These are phyloP conservation scores for Macrophomina tecta DNA, from an alignment of 2,329 filamentous ascomycete genomes.

Conservation along the genomic window DNA sequence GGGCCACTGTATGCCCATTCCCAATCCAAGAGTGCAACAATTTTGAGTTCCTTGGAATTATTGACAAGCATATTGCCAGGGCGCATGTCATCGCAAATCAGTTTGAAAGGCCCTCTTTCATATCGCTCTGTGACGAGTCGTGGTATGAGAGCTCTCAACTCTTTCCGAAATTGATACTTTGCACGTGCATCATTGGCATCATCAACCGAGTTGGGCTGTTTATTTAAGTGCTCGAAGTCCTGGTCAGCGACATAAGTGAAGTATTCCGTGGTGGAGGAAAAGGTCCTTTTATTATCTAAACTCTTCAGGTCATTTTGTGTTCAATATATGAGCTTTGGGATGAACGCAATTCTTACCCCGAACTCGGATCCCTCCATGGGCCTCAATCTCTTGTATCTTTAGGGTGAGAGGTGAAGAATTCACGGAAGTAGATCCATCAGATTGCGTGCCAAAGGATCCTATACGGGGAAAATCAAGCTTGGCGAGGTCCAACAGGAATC, in stretches of 20 bases:
- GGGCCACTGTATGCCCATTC: constrained; percentile 36
- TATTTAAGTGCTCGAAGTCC: constrained; percentile 34
- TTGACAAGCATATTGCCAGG: constrained; percentile 35
- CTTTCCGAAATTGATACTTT: constrained; percentile 35
- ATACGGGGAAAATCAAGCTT: constrained; percentile 30
- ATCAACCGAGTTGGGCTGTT: constrained; percentile 36
- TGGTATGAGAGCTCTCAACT: constrained; percentile 31
- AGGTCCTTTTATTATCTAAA: background rate
- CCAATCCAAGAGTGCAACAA: constrained; percentile 35
- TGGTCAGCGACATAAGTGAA: constrained; percentile 34
- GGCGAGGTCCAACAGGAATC: constrained; percentile 30
- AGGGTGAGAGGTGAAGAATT: background rate
- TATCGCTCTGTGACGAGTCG: constrained; percentile 29
- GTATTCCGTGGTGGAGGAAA: constrained; percentile 32
- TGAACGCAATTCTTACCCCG: background rate
- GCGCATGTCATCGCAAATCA: constrained; percentile 34
- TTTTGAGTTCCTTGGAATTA: constrained; percentile 31
- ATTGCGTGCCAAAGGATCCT: constrained; percentile 10
- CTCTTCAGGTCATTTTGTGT: too few relatives aligned
- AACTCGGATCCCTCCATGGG: constrained; percentile 26
- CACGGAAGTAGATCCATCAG: background rate
- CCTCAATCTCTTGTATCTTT: constrained; percentile 34
- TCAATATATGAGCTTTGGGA: too few relatives aligned
- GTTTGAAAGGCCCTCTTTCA: constrained; percentile 27
- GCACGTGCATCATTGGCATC: constrained; percentile 35